Evolutionary conservation across 768 basidiomycete species (phyloP).

Genomic region (Hemileccinum impolitum): DNA sequence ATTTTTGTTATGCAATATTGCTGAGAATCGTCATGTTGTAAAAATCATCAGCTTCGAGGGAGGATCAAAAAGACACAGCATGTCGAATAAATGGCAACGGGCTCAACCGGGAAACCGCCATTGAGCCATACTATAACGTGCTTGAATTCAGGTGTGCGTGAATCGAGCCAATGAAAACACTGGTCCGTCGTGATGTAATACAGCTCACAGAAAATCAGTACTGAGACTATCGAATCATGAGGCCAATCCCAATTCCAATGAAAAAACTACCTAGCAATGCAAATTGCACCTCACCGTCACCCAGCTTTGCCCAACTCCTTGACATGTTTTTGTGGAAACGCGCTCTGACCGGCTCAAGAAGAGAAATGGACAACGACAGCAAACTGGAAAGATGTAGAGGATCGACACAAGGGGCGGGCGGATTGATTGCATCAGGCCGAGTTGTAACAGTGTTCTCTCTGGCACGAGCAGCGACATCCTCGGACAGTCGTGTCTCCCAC

Average conservation of each 20-base stretch:
- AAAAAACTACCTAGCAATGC: conserved; percentile 42
- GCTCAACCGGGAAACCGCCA: too few species aligned
- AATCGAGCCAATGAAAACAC: too few species aligned
- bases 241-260: conserved; percentile 43
- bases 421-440: conserved; percentile 12
- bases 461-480: conserved; percentile 52
- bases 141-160: too few species aligned
- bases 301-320: conserved; percentile 22
- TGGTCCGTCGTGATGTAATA: too few species aligned
- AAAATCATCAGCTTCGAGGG: too few species aligned
- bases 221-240: conserved; percentile 29
- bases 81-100: too few species aligned
- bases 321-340: conserved; percentile 24
- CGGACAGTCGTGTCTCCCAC: conserved; percentile 59
- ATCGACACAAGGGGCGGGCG: conserved; percentile 43
- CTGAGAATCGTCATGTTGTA: too few species aligned
- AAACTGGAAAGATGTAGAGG: conserved; percentile 67
- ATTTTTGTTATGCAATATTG: too few species aligned
- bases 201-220: too few species aligned
- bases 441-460: conserved; percentile 37
- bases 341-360: conserved; percentile 45
- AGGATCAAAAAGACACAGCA: too few species aligned
- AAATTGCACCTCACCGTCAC: conserved; percentile 29
- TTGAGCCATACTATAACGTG: too few species aligned
- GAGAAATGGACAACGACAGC: conserved; percentile 56